Evolutionary conservation across 2,329 filamentous ascomycete genomes (phyloP).

Genomic region (Aspergillus tubingensis): DNA sequence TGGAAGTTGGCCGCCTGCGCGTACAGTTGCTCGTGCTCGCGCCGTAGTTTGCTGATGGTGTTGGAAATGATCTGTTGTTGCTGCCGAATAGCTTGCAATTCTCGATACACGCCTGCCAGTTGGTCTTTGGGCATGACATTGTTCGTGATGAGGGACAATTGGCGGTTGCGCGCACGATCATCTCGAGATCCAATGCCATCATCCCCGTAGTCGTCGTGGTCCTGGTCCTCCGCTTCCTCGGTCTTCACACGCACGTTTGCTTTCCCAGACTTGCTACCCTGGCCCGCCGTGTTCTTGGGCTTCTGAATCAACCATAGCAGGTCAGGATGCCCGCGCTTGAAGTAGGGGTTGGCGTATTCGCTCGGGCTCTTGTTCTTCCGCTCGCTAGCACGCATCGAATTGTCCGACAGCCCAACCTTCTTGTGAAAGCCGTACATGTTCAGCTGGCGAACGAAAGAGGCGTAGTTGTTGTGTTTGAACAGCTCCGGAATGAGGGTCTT

Average conservation of each 20-base stretch:
- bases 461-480: constrained; percentile 79
- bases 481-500: constrained; percentile 72
- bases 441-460: constrained; percentile 72
- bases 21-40: constrained; percentile 85
- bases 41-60: constrained; percentile 76
- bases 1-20: constrained; percentile 88
- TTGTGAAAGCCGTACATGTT: constrained; percentile 68
- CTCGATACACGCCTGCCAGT: constrained; percentile 72
- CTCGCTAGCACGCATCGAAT: constrained; percentile 96
- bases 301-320: constrained; percentile 96
- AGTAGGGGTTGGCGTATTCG: constrained; percentile 97
- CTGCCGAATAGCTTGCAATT: constrained; percentile 78
- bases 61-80: constrained; percentile 84
- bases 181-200: constrained; percentile 39
- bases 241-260: constrained; percentile 47
- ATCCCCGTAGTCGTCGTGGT: constrained; percentile 61
- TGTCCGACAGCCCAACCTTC: constrained; percentile 86
- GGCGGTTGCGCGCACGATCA: constrained; percentile 39
- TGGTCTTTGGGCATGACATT: constrained; percentile 67
- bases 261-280: constrained; percentile 55
- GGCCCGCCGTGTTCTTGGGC: constrained; percentile 70
- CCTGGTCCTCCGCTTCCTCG: constrained; percentile 62
- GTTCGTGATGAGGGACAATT: constrained; percentile 46
- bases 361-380: constrained; percentile 96
- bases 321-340: constrained; percentile 88